phyloP scores from a whole-genome alignment of 345 rosid species.

The Gynandropsis gynandra region DNA sequence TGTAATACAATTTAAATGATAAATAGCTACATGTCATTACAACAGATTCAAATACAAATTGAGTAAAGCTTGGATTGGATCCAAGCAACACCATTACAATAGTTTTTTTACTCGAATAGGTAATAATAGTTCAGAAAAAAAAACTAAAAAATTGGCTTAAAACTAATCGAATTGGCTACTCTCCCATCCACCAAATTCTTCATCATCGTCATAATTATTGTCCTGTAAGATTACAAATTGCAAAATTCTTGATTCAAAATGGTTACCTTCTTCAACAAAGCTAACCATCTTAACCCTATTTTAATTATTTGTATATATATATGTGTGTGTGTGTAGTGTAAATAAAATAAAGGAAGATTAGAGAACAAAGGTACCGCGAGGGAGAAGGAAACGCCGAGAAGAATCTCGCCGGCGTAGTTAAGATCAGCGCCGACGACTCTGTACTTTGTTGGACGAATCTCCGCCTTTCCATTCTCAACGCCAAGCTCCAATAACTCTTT shows the following conservation, averaged over 20 bases:
- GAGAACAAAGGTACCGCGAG: conserved; percentile 12
- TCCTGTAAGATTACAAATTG: conserved; percentile 26
- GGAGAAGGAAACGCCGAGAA: conserved; percentile 51
- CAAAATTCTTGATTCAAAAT: neutral
- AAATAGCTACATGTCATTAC: too few relatives aligned
- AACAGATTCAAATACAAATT: too few relatives aligned
- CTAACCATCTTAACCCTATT: too few relatives aligned
- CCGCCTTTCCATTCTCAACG: conserved; percentile 63
- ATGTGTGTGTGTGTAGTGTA: too few relatives aligned
- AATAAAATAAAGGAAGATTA: neutral
- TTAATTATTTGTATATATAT: neutral
- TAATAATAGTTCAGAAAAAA: neutral
- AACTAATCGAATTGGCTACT: conserved; percentile 33
- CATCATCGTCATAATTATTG: conserved; percentile 24
- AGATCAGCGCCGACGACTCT: conserved; percentile 39
- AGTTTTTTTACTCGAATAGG: too few relatives aligned
- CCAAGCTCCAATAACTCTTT: conserved; percentile 68
- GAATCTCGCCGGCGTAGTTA: conserved; percentile 58
- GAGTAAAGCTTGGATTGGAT: too few relatives aligned
- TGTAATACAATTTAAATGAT: too few relatives aligned
- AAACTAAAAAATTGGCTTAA: too few relatives aligned
- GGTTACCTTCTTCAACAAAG: neutral
- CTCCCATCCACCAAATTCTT: conserved; percentile 75
- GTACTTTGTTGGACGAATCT: conserved; percentile 52
- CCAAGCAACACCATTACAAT: too few relatives aligned